Evolutionary conservation across 345 rosid species (phyloP).

Genomic region (Eucalyptus polybractea): DNA sequence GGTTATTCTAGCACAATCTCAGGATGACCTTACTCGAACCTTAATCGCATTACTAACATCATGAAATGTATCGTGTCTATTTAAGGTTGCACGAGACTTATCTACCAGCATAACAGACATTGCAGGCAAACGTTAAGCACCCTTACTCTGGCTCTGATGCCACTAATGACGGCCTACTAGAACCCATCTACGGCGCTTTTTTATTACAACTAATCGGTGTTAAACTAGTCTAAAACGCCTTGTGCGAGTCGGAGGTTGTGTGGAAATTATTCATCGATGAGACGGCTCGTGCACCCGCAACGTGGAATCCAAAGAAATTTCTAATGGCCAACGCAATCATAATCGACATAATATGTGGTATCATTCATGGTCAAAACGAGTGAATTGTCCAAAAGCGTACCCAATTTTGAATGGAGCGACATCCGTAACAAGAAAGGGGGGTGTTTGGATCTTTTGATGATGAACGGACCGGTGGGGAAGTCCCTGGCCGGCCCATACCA

Average conservation of each 20-base stretch:
- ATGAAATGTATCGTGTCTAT: rapidly evolving
- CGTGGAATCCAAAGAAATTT: neutral
- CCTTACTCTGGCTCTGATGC: too few species aligned
- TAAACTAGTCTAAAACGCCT: neutral
- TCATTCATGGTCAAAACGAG: neutral
- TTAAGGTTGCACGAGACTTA: too few species aligned
- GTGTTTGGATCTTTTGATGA: neutral
- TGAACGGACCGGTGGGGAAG: neutral
- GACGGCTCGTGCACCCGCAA: neutral
- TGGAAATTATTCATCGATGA: neutral
- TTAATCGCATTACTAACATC: too few species aligned
- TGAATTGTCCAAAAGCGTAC: neutral
- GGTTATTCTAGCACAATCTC: neutral
- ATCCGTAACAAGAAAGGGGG: neutral
- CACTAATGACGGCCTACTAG: too few species aligned
- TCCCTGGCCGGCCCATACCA: neutral
- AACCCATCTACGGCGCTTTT: neutral
- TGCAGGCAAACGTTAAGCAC: too few species aligned
- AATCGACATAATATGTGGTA: neutral
- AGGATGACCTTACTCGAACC: rapidly evolving
- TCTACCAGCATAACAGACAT: too few species aligned
- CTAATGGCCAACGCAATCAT: neutral
- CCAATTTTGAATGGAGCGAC: neutral
- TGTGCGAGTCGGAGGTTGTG: neutral
- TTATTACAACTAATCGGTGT: neutral